These are phyloP conservation scores for Arctium lappa DNA, from an alignment of 129 eudicot genomes.

Conservation along the genomic window DNA sequence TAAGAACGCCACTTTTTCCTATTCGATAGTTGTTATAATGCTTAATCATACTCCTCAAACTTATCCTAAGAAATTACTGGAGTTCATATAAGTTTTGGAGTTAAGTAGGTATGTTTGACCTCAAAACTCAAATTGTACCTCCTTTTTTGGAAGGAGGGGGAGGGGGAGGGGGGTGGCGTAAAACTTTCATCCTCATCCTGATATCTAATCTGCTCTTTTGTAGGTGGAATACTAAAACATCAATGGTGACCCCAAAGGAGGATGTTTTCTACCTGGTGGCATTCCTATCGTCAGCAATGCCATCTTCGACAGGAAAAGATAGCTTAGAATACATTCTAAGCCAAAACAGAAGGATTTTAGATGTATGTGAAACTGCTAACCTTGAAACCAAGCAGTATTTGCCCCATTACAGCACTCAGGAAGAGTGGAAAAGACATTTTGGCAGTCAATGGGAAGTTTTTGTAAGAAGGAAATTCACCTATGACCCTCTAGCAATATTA, in stretches of 20 bases:
- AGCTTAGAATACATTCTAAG: constrained; percentile 58
- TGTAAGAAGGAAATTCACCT: constrained; percentile 54
- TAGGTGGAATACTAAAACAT: constrained; percentile 82
- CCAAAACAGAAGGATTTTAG: constrained; percentile 65
- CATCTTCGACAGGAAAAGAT: constrained; percentile 71
- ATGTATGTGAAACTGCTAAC: constrained; percentile 42
- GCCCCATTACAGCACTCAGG: constrained; percentile 71
- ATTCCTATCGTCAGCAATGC: constrained; percentile 76
- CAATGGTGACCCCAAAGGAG: constrained; percentile 81
- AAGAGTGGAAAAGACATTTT: constrained; percentile 81
- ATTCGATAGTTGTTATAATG: background rate
- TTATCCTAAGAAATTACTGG: too few relatives aligned
- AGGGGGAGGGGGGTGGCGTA: too few relatives aligned
- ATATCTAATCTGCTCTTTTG: background rate
- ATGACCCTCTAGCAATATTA: constrained; percentile 81
- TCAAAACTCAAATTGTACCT: too few relatives aligned
- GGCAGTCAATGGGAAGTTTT: constrained; percentile 74
- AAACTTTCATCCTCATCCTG: background rate
- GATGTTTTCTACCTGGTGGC: constrained; percentile 79
- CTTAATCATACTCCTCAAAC: background rate
- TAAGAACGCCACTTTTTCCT: background rate
- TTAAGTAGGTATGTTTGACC: too few relatives aligned
- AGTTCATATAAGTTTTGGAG: too few relatives aligned
- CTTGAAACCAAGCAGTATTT: constrained; percentile 82
- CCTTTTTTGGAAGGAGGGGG: too few relatives aligned